Evolutionary conservation across 2,329 filamentous ascomycete genomes (phyloP), one percentile per base, ranked within the genome.

Genomic region (Penicillium janthinellum): DNA sequence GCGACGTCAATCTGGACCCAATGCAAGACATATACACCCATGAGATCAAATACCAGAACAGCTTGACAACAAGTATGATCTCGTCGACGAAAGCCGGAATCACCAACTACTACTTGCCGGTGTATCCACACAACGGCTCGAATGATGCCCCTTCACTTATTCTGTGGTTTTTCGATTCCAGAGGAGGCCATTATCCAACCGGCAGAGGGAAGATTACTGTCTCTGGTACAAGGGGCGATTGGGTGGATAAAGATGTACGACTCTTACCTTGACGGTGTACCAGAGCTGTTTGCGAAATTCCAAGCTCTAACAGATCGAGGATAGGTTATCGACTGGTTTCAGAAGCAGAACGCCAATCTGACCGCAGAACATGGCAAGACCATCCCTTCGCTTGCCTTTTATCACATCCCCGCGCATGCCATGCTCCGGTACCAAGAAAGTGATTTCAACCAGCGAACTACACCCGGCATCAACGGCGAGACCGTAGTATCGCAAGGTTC

Each of bases 151-250:
- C 84, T 6, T 65, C 68, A 7, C 67, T 81, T 7, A 67, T 91
- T 0, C 77, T 92, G 1, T 92, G 88, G 87, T 91, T 91, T 75
- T 90, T 92, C 66, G 89, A 91, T 67, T 84, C 81, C 57, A 80
- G 84, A 15, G 87, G 88, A 38, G 87, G 87, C 7, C 77, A 78
- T 54, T 76, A 79, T 51, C 85, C 81, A 65, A 81, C 77, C 49
- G 63, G 82, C 20, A 66, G 64, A 1, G 58, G 53, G 64, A 11
- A 54, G 3, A 54, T 65, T 28, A 71, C 70, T 17, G 58, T 70
- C 11, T 60, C 66, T 11, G 66, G 75, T 14, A 64, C 68, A 5
- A 73, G 77, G 41, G 73, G 73, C 3, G 73, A 81, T 44, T 83
- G 79, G 78, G 80, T 84, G 6, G 75, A 81, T 59, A 65, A 72